phyloP scores from a whole-genome alignment of 148 eudicot genomes.

The Cornus kousa region DNA sequence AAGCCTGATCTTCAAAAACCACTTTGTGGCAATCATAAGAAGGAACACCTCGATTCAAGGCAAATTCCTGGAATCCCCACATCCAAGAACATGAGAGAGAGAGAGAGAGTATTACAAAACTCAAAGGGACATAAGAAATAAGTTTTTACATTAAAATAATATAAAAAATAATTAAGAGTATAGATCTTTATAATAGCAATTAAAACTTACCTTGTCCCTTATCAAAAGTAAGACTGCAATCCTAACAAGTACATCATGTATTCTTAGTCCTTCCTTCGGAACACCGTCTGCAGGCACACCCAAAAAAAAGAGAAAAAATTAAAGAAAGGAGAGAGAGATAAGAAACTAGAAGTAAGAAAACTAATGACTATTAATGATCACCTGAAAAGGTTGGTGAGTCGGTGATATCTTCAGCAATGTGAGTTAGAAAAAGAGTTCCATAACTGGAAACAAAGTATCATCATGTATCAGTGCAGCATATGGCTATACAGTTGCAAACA shows the following conservation, averaged over 20 bases:
- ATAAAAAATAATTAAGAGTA: neutral
- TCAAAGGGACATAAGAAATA: neutral
- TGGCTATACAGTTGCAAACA: neutral
- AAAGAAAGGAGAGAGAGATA: neutral
- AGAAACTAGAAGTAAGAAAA: neutral
- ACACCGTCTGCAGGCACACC: slow-evolving; percentile 65
- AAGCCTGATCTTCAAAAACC: neutral
- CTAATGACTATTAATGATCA: slow-evolving; percentile 15
- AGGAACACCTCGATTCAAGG: neutral
- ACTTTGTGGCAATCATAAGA: neutral
- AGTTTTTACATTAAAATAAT: neutral
- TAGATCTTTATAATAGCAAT: neutral
- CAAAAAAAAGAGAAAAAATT: slow-evolving; percentile 1
- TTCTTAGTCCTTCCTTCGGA: slow-evolving; percentile 87
- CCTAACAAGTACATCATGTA: slow-evolving; percentile 88
- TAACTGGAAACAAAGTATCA: slow-evolving; percentile 48
- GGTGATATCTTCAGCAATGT: slow-evolving; percentile 71
- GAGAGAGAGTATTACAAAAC: neutral
- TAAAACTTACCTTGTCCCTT: slow-evolving; percentile 65
- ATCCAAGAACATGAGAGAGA: neutral
- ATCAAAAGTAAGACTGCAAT: slow-evolving; percentile 58
- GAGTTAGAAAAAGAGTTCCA: slow-evolving; percentile 71
- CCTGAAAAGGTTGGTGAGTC: slow-evolving; percentile 85
- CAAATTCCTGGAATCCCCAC: neutral
- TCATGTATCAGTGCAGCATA: neutral